Percentiles rank a stretch among this genome's conserved stretches.
phyloP scores from a whole-genome alignment of 306 rosid species.

The Ziziphus jujuba region DNA sequence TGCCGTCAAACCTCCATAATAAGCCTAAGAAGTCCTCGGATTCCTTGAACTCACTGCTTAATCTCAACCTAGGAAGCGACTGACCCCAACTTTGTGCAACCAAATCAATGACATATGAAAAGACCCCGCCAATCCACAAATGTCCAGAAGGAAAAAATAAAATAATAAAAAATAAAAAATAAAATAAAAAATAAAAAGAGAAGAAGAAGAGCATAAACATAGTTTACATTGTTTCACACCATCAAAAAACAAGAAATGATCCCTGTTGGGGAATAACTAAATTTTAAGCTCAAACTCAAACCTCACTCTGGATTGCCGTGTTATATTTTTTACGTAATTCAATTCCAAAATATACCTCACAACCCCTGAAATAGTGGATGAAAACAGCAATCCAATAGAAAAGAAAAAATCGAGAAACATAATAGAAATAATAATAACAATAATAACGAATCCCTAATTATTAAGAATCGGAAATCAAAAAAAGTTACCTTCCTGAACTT shows the following conservation, averaged over 20 bases:
- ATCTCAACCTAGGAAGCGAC: neutral
- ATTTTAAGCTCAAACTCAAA: neutral
- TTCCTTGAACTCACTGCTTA: neutral
- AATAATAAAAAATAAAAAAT: too few relatives aligned
- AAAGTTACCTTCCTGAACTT: slow-evolving; percentile 59
- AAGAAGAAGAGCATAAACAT: neutral
- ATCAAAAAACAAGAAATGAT: neutral
- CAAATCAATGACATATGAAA: neutral
- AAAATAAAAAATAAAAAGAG: too few relatives aligned
- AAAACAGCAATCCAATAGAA: neutral
- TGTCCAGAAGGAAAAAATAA: neutral
- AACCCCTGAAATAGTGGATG: too few relatives aligned
- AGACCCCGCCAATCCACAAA: neutral
- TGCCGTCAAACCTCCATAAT: neutral
- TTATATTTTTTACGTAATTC: slow-evolving; percentile 1
- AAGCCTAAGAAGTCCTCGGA: neutral
- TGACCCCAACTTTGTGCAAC: neutral
- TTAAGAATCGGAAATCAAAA: slow-evolving; percentile 5
- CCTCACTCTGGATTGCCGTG: neutral
- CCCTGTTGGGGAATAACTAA: neutral
- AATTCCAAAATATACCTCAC: slow-evolving; percentile 6
- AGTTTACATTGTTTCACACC: slow-evolving; percentile 6
- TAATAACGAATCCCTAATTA: slow-evolving; percentile 9
- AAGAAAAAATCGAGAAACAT: neutral
- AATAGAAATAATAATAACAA: neutral